Evolutionary conservation across 495 filamentous ascomycete species (phyloP).

Genomic region (Coniosporium apollinis): DNA sequence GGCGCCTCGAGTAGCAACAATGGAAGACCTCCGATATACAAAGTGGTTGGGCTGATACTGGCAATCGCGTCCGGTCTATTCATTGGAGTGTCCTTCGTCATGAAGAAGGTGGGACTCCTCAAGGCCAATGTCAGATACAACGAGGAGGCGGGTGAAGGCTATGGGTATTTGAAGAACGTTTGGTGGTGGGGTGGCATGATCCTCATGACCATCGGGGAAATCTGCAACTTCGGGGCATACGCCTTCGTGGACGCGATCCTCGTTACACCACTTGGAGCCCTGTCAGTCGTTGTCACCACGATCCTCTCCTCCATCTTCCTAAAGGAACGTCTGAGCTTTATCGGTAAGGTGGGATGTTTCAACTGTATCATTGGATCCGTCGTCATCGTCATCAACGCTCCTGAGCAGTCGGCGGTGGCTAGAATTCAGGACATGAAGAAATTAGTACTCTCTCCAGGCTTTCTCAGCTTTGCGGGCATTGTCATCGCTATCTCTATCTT

Average conservation of each 20-base stretch:
- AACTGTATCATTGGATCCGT: constrained; percentile 86
- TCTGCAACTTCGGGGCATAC: constrained; percentile 96
- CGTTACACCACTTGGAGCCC: constrained; percentile 86
- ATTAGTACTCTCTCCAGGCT: constrained; percentile 76
- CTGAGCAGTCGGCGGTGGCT: constrained; percentile 62
- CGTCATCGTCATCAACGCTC: constrained; percentile 88
- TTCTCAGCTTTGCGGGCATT: constrained; percentile 70
- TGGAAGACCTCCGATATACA: constrained; percentile 54
- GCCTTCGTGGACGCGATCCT: constrained; percentile 94
- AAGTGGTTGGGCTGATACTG: constrained; percentile 72
- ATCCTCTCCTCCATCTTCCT: constrained; percentile 90
- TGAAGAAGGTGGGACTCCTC: constrained; percentile 85
- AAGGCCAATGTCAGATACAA: constrained; percentile 93
- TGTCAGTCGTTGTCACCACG: constrained; percentile 87
- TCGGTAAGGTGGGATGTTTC: constrained; percentile 92
- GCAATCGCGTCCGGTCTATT: constrained; percentile 82
- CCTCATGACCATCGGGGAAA: constrained; percentile 90
- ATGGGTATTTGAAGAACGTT: constrained; percentile 90
- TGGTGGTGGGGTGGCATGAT: constrained; percentile 97
- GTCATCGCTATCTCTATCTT: constrained; percentile 56
- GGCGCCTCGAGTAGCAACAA: too few relatives aligned
- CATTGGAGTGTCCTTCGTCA: constrained; percentile 86
- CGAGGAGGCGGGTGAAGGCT: constrained; percentile 90
- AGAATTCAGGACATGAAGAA: constrained; percentile 87
- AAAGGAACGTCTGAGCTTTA: constrained; percentile 86